Percentiles rank a stretch among this genome's conserved stretches.
These are phyloP conservation scores for Yarrowia alimentaria DNA, from an alignment of 805 yeast species.

Conservation along the genomic window DNA sequence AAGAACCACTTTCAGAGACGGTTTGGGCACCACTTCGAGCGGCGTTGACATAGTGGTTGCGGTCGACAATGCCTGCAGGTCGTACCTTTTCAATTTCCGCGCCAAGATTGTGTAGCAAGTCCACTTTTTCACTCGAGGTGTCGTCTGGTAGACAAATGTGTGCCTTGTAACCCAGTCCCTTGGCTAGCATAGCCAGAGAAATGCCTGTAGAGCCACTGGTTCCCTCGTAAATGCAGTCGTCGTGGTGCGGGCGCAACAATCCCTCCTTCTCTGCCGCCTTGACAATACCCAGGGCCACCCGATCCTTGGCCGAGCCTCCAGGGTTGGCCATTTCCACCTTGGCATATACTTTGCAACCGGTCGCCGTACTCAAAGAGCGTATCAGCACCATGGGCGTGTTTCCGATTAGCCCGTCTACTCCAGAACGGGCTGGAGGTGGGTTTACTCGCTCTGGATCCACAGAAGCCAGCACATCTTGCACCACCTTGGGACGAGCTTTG, in stretches of 20 bases:
- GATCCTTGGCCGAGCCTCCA: slow-evolving; percentile 93
- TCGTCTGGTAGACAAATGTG: slow-evolving; percentile 96
- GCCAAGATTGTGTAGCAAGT: slow-evolving; percentile 68
- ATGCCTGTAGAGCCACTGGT: slow-evolving; percentile 98
- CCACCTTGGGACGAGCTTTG: no score
- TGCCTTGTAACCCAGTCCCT: slow-evolving; percentile 82
- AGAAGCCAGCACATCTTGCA: background rate
- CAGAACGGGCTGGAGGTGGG: no score
- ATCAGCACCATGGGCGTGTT: slow-evolving; percentile 82
- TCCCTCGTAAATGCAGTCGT: slow-evolving; percentile 85
- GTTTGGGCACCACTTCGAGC: no score
- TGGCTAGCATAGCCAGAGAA: slow-evolving; percentile 84
- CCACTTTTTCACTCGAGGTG: slow-evolving; percentile 79
- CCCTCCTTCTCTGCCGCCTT: slow-evolving; percentile 64
- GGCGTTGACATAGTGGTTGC: slow-evolving; percentile 85
- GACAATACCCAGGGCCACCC: slow-evolving; percentile 86
- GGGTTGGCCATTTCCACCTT: slow-evolving; percentile 85
- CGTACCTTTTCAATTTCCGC: slow-evolving; percentile 81
- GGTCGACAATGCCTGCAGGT: slow-evolving; percentile 95
- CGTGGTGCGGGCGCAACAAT: slow-evolving; percentile 57
- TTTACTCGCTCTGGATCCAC: background rate
- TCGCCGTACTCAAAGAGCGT: slow-evolving; percentile 62
- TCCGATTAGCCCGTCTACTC: slow-evolving; percentile 79
- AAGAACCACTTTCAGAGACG: no score
- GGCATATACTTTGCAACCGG: slow-evolving; percentile 83